Base-by-base conservation (phyloP, 2,329 filamentous ascomycete genomes). In the Calonectria naviculata region DNA sequence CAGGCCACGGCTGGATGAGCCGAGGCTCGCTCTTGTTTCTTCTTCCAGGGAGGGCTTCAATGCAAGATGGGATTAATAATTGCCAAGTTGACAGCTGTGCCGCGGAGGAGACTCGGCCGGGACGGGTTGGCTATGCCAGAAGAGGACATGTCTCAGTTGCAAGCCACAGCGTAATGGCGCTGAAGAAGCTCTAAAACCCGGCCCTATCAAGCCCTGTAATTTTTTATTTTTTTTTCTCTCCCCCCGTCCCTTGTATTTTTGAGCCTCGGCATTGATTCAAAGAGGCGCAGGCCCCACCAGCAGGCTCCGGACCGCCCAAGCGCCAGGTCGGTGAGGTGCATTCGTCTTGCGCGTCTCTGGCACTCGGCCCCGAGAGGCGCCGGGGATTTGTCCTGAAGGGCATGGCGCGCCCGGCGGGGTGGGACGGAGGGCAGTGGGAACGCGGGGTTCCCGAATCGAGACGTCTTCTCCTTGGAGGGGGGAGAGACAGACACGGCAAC, bases 381-480 rank as follows among this genome's bases (percentile, higher is more conserved):
- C 29, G 41, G 54, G 62, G 76, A 73, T 78, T 67, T 78, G 26
- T 74, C 76, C 76, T 24, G 69, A 78, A 74, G 71, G 73, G 75
- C 75, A 74, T 78, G 73, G 76, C 75, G 74, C 67, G 68, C 71
- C 62, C 72, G 67, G 56, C 54, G 44, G 67, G 66, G 68, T 70
- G 70, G 71, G 61, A 71, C 65, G 60, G 34, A 63, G 66, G n/a
- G 34, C 26, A n/a, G 36, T 41, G 44, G 31, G 34, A 21, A 36
- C 49, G 66, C 64, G 68, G 71, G 71, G 70, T 65, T 58, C 52
- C 67, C 58, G 70, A 65, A 63, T 61, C 47, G 49, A 67, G 42
- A 46, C 29, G 46, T 65, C 31, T 38, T 65, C 29, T 34, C 34
- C 41, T 38, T 64, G 54, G 26, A 21, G 5, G n/a, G 24, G 31